Percentiles rank a stretch among this genome's conserved stretches.
Conservation (phyloP, 2,329 filamentous ascomycete genomes). For the Stagonosporopsis chrysanthemi region DNA sequence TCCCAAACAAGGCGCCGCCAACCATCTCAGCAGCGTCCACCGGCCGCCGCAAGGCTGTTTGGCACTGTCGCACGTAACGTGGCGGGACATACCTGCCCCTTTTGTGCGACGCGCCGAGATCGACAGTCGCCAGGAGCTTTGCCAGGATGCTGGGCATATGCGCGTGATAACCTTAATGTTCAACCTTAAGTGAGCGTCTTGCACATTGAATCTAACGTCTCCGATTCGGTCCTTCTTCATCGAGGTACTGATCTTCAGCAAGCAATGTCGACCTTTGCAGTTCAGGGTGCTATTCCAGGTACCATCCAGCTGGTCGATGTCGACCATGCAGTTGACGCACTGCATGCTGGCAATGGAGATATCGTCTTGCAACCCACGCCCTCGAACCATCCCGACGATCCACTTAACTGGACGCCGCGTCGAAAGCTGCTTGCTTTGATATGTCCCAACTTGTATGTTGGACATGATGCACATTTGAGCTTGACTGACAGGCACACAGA, state of each 20-base stretch:
- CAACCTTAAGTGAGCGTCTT: slow-evolving; percentile 8
- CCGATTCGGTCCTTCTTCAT: slow-evolving; percentile 4
- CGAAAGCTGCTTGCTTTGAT: slow-evolving; percentile 38
- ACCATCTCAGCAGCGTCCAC: neutral
- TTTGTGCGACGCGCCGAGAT: slow-evolving; percentile 8
- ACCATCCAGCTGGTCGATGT: slow-evolving; percentile 55
- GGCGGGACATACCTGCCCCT: slow-evolving; percentile 7
- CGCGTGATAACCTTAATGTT: slow-evolving; percentile 7
- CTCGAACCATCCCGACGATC: slow-evolving; percentile 46
- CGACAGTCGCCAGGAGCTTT: slow-evolving; percentile 1
- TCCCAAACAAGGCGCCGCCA: neutral
- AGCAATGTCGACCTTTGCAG: slow-evolving; percentile 5
- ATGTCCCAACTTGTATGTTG: slow-evolving; percentile 29
- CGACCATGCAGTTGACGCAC: slow-evolving; percentile 46
- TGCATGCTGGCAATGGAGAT: slow-evolving; percentile 50
- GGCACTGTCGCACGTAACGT: neutral
- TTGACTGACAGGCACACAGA: slow-evolving; percentile 42
- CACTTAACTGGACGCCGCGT: slow-evolving; percentile 44
- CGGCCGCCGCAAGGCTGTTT: neutral
- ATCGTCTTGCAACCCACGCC: slow-evolving; percentile 53
- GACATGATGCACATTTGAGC: neutral
- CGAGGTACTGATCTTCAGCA: neutral
- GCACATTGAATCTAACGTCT: neutral
- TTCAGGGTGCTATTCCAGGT: slow-evolving; percentile 51
- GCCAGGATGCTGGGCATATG: slow-evolving; percentile 1